A percentile compares a stretch with the other conserved stretches of the same genome.
Evolutionary conservation across 1,284 basidiomycete species (phyloP).

Genomic region (Ustanciosporium gigantosporum): DNA sequence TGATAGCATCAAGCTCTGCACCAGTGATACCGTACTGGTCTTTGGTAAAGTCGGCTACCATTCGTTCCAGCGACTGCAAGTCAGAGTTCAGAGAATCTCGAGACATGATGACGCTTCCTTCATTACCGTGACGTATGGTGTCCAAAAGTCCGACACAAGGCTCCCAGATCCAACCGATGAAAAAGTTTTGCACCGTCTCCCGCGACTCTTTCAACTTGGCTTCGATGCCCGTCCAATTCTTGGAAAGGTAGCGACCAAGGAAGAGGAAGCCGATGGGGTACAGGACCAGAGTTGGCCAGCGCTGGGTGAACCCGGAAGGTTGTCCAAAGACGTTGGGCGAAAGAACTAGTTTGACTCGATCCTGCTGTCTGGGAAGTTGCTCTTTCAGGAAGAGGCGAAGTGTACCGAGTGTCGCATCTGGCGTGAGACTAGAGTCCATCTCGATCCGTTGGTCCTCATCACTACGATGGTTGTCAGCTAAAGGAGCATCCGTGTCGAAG

Average conservation of each 20-base stretch:
- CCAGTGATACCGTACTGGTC: conserved; percentile 74
- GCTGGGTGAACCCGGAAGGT: conserved; percentile 36
- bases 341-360: conserved; percentile 12
- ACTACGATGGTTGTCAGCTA: neutral
- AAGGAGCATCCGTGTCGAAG: conserved; percentile 1
- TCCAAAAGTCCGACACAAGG: conserved; percentile 80
- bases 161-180: conserved; percentile 82
- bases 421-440: conserved; percentile 12
- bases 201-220: conserved; percentile 68
- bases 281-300: conserved; percentile 50
- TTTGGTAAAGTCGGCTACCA: conserved; percentile 81
- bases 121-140: conserved; percentile 78
- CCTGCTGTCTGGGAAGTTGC: conserved; percentile 20
- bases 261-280: conserved; percentile 40
- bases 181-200: conserved; percentile 76
- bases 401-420: conserved; percentile 18
- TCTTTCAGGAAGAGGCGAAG: conserved; percentile 28
- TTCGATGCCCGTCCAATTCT: conserved; percentile 47
- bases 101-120: conserved; percentile 70
- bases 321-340: conserved; percentile 30
- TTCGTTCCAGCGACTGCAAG: conserved; percentile 84
- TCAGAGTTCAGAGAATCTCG: conserved; percentile 79
- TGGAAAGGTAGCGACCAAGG: conserved; percentile 22
- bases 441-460: conserved; percentile 8
- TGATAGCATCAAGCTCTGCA: conserved; percentile 68